Conservation (phyloP, 139 green algal species). For the Trebouxia sp. region DNA sequence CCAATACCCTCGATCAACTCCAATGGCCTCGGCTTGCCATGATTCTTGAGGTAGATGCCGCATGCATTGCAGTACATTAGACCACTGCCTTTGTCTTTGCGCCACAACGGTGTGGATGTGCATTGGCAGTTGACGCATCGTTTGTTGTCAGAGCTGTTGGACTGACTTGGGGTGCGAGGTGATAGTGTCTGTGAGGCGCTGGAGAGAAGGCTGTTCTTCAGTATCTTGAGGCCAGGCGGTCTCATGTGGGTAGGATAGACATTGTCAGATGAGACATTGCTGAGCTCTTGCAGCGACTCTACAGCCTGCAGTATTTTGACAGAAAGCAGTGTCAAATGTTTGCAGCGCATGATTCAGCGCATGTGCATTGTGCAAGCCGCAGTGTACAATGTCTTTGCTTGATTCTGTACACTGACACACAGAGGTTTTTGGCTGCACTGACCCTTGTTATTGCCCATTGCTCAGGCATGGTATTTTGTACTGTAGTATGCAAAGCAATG, state of each 20-base stretch:
- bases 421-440: too few relatives aligned
- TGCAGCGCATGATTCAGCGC: neutral
- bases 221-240: neutral
- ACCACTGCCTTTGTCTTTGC: conserved; percentile 58
- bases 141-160: neutral
- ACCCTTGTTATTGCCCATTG: too few relatives aligned
- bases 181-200: conserved; percentile 26
- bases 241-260: neutral
- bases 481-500: too few relatives aligned
- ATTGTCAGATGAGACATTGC: neutral
- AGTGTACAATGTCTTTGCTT: neutral
- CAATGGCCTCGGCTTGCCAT: conserved; percentile 56
- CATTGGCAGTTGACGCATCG: conserved; percentile 73
- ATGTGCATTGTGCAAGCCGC: neutral
- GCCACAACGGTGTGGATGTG: conserved; percentile 68
- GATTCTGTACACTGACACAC: too few relatives aligned
- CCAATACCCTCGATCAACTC: neutral
- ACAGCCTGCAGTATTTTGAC: neutral
- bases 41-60: conserved; percentile 79
- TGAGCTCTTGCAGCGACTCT: neutral
- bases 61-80: conserved; percentile 79
- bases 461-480: too few relatives aligned
- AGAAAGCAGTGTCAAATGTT: neutral
- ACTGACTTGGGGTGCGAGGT: neutral
- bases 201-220: neutral